phyloP scores from a whole-genome alignment of 225 moss, liverwort and hornwort genomes.

The Physcomitrium patens region DNA sequence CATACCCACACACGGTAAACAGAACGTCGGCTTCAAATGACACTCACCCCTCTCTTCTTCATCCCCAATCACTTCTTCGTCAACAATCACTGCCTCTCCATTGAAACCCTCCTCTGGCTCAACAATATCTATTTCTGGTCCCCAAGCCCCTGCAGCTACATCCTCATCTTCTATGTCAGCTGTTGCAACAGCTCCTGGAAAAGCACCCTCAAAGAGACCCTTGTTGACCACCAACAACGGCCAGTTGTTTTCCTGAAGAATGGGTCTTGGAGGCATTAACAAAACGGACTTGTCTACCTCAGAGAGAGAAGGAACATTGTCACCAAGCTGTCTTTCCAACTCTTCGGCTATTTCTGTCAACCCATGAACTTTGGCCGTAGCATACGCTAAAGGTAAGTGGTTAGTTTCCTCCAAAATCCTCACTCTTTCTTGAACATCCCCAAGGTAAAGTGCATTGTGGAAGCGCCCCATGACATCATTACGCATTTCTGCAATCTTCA shows the following conservation, averaged over 20 bases:
- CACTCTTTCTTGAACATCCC: conserved; percentile 86
- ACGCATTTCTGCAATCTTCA: conserved; percentile 96
- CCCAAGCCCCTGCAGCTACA: conserved; percentile 84
- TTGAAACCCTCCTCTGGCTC: conserved; percentile 69
- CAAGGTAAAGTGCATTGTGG: conserved; percentile 93
- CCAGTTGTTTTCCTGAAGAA: conserved; percentile 93
- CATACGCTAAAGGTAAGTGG: conserved; percentile 85
- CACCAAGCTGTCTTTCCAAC: conserved; percentile 67
- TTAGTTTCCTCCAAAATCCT: conserved; percentile 88
- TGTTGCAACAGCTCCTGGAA: conserved; percentile 61
- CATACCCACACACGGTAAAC: conserved; percentile 8
- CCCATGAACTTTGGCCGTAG: conserved; percentile 83
- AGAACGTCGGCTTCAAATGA: background rate
- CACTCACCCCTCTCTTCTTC: conserved; percentile 60
- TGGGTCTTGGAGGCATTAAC: conserved; percentile 81
- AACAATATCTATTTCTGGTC: conserved; percentile 80
- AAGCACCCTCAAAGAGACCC: conserved; percentile 93
- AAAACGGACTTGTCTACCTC: conserved; percentile 64
- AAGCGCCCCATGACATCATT: conserved; percentile 98
- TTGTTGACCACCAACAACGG: conserved; percentile 88
- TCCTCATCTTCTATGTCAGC: conserved; percentile 81
- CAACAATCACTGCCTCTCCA: conserved; percentile 46
- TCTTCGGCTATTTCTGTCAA: conserved; percentile 69
- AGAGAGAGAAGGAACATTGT: conserved; percentile 65
- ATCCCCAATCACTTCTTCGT: too few species aligned